Base-by-base conservation (phyloP, 2,329 filamentous ascomycete genomes). In the Hypoxylon rubiginosum region DNA sequence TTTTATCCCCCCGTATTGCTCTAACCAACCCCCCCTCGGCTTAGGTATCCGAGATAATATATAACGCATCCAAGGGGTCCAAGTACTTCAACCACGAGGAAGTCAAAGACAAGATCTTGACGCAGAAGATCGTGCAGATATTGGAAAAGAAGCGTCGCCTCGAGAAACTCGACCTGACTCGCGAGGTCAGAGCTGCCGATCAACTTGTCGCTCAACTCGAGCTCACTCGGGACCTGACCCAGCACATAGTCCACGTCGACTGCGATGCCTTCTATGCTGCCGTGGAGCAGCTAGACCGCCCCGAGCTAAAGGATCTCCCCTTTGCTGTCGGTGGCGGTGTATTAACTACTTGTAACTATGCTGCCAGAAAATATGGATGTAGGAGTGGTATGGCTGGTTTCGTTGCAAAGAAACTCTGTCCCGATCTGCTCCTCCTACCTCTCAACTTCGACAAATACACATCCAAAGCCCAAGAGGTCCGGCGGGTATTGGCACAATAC, bases 241-340 rank as follows among this genome's bases (percentile, higher is more conserved):
- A 98, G 77, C 84, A 88, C 62, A 88, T 98, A 24, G 91, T 98
- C 0, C 96, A 99, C 76, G 87, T 98, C 51, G 96, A 99, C 78
- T 98, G 96, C 79, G 96, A 99, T 82, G 96, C 96, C 15, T 99
- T 99, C 79, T 99, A 96, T 75, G 96, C 96, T 0, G 93, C 96
- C 0, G 96, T 98, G 0, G 96, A 98, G 78, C 92, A 90, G 71
- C 85, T 94, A 2, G 91, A 93, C 73, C 86, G 91, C 0, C 96
- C 95, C 0, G 94, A 97, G 76, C 85, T 99, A 49, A 92, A 91
- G 64, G 84, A 94, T 41, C 83, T 97, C 0, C 96, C 96, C 0
- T 97, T 99, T 81, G 94, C 95, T 0, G 96, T 99, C 0, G 96
- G 96, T 0, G 82, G 78, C 15, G 88, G 88, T 2, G 88, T 91